Evolutionary conservation across 1,284 basidiomycete genomes (phyloP).

Genomic region (Fomitopsis betulina): DNA sequence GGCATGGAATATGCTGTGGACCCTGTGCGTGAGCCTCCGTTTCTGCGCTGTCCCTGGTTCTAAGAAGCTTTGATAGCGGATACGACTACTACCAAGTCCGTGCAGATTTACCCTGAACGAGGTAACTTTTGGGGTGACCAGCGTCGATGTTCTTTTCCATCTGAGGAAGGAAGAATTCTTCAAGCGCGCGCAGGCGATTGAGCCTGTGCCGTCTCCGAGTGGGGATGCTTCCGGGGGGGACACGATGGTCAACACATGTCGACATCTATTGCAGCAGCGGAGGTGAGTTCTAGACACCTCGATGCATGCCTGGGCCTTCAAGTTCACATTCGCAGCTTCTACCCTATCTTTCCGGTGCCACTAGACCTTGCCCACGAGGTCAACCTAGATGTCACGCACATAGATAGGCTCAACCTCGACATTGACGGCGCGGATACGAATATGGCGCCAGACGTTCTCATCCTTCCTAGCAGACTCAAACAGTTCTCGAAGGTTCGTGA

Average conservation of each 20-base stretch:
- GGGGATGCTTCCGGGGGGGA: constrained; percentile 53
- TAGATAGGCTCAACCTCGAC: constrained; percentile 43
- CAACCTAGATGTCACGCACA: constrained; percentile 84
- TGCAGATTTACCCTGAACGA: constrained; percentile 83
- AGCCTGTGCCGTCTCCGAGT: constrained; percentile 37
- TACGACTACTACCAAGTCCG: constrained; percentile 85
- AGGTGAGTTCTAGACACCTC: constrained; percentile 44
- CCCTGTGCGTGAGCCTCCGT: constrained; percentile 38
- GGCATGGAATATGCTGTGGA: constrained; percentile 39
- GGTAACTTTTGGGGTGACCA: constrained; percentile 73
- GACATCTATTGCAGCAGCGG: constrained; percentile 83
- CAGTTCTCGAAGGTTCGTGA: constrained; percentile 76
- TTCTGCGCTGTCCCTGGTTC: not conserved
- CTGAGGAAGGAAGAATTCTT: constrained; percentile 82
- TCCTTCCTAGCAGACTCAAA: constrained; percentile 82
- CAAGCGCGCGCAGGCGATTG: constrained; percentile 65
- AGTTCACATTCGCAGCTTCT: constrained; percentile 64
- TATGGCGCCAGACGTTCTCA: constrained; percentile 74
- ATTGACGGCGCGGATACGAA: constrained; percentile 33
- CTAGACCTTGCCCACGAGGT: constrained; percentile 70
- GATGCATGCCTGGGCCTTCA: not conserved
- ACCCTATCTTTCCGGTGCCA: constrained; percentile 91
- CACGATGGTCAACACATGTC: constrained; percentile 72
- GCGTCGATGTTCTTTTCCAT: constrained; percentile 87
- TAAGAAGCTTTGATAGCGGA: constrained; percentile 44